Percentiles rank a stretch among this genome's conserved stretches.
Evolutionary conservation across 768 basidiomycete genomes (phyloP).

Genomic region (Trametes cinnabarina): DNA sequence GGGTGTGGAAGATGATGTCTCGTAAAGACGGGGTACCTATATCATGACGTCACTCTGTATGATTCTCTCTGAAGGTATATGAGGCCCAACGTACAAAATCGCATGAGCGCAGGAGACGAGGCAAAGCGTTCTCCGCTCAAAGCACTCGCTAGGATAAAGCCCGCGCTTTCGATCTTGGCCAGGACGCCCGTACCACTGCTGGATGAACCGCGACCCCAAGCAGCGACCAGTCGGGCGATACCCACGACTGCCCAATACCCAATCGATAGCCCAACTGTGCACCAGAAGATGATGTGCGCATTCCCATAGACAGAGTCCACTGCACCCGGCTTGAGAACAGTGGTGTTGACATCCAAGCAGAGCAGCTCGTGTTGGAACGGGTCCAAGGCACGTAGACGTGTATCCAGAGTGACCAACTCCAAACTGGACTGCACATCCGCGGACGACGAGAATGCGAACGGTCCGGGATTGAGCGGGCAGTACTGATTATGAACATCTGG

Average conservation of each 20-base stretch:
- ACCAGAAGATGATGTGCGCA: slow-evolving; percentile 70
- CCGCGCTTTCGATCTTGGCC: slow-evolving; percentile 75
- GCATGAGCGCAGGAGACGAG: slow-evolving; percentile 78
- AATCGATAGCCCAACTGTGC: slow-evolving; percentile 67
- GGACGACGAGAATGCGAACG: slow-evolving; percentile 76
- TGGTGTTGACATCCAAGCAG: slow-evolving; percentile 76
- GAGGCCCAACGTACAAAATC: slow-evolving; percentile 76
- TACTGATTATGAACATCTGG: slow-evolving; percentile 41
- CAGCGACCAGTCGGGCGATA: slow-evolving; percentile 77
- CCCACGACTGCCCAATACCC: slow-evolving; percentile 83
- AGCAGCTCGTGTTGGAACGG: slow-evolving; percentile 77
- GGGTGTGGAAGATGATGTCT: slow-evolving; percentile 90
- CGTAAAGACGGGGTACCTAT: slow-evolving; percentile 88
- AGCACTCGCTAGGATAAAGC: slow-evolving; percentile 88
- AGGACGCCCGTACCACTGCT: slow-evolving; percentile 61
- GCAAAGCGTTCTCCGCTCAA: slow-evolving; percentile 89
- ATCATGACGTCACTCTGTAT: slow-evolving; percentile 18
- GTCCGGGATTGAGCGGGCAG: slow-evolving; percentile 79
- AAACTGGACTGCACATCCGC: slow-evolving; percentile 65
- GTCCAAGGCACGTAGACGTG: slow-evolving; percentile 86
- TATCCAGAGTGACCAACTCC: slow-evolving; percentile 79
- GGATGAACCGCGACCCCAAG: slow-evolving; percentile 73
- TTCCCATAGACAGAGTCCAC: slow-evolving; percentile 59
- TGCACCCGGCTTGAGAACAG: slow-evolving; percentile 66
- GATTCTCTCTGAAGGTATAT: not conserved